Evolutionary conservation across 2,329 filamentous ascomycete species (phyloP).

Genomic region (Graphium sp.): DNA sequence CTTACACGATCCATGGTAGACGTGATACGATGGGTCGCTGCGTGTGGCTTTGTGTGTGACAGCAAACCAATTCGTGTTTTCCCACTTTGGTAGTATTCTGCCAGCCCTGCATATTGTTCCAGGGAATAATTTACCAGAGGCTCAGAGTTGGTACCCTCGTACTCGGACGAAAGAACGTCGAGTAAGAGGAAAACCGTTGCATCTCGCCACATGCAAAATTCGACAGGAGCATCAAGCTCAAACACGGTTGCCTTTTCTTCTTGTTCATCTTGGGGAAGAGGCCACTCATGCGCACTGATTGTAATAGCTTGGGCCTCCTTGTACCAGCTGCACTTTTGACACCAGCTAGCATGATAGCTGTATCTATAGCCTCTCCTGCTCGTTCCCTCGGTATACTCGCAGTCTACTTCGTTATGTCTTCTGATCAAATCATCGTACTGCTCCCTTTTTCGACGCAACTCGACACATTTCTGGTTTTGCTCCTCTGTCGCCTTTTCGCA

Average conservation of each 20-base stretch:
- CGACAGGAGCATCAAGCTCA: constrained; percentile 25
- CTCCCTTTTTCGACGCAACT: constrained; percentile 13
- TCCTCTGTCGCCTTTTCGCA: constrained; percentile 15
- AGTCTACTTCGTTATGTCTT: constrained; percentile 1
- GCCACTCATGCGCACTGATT: constrained; percentile 39
- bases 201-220: constrained; percentile 30
- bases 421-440: constrained; percentile 13
- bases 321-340: constrained; percentile 17
- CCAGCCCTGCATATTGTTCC: not conserved
- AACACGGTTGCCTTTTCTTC: constrained; percentile 30
- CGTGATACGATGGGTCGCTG: constrained; percentile 14
- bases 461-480: constrained; percentile 13
- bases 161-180: constrained; percentile 15
- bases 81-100: not conserved
- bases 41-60: constrained; percentile 18
- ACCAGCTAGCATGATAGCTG: constrained; percentile 9
- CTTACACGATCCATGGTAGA: constrained; percentile 10
- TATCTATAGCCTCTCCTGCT: not conserved
- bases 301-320: constrained; percentile 16
- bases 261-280: constrained; percentile 18
- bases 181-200: constrained; percentile 21
- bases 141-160: not conserved
- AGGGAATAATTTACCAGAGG: not conserved
- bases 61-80: constrained; percentile 11
- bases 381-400: constrained; percentile 2